Evolutionary conservation across 805 yeast species (phyloP), one percentile per base, ranked within the genome.

Genomic region (Suhomyces kilbournensis): DNA sequence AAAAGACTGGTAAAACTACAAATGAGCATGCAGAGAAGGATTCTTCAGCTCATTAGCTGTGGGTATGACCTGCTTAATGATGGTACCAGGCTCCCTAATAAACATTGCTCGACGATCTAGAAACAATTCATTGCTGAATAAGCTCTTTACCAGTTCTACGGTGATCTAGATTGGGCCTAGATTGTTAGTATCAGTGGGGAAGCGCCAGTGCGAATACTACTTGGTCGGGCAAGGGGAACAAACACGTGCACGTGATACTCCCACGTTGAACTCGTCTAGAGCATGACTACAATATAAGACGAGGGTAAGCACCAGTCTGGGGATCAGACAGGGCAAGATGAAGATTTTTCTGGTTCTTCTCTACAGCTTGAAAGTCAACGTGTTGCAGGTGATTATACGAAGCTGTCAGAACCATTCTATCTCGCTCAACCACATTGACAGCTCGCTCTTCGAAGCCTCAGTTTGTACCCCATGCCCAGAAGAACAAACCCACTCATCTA

Each of bases 331-430:
- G 23, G 23, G 26, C 48, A 52, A 30, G 8, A 74, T 74, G 78
- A 69, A 69, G 56, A 55, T 72, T 40, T 53, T 72, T 15, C 59
- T 70, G 32, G 60, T 71, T 49, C 53, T 69, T 14, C 53, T 75
- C 47, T 74, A 74, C 53, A 57, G 69, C 40, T 59, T 75, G 44
- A 74, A 74, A 56, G 59, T 71, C 45, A 75, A 75, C 53, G 52
- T 74, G 35, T 60, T 75, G 44, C 73, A 66, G 47, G 60, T 73
- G 28, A 53, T 75, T 22, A 69, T 75, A 35, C 59, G 65, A 48
- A 67, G 62, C 49, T 65, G 71, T 47, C 63, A 77, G 48, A 62
- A 68, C 23, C 62, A 66, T 23, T 68, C 72, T 48, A 60, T 71
- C 19, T 60, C 68, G 47, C 49, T 71, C 42, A 66, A 65, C 19